Evolutionary conservation across 2,329 filamentous ascomycete species (phyloP).

Genomic region (Canariomyces notabilis): DNA sequence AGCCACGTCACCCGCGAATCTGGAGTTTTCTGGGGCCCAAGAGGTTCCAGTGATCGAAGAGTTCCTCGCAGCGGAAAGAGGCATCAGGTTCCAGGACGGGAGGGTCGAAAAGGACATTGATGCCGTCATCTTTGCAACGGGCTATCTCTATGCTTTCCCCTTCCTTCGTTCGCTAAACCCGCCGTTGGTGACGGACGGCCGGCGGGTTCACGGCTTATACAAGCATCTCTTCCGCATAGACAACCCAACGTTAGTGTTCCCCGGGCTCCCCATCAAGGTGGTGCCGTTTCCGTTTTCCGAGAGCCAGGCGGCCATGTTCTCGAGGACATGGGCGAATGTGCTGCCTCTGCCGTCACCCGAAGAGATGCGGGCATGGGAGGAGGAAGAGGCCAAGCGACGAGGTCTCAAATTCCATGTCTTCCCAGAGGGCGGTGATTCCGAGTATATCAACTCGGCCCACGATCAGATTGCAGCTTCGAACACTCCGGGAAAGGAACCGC

Average conservation of each 20-base stretch:
- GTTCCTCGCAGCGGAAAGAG: constrained; percentile 49
- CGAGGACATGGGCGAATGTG: constrained; percentile 70
- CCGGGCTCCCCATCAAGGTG: constrained; percentile 71
- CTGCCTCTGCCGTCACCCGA: constrained; percentile 56
- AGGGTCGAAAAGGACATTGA: constrained; percentile 64
- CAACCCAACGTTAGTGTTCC: constrained; percentile 73
- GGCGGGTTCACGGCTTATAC: constrained; percentile 66
- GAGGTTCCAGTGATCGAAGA: constrained; percentile 56
- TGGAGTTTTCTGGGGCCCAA: constrained; percentile 42
- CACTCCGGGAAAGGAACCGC: constrained; percentile 60
- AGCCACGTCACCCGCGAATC: constrained; percentile 41
- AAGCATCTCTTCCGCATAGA: constrained; percentile 72
- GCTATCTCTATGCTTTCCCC: constrained; percentile 80
- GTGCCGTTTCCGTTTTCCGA: constrained; percentile 83
- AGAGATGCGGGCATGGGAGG: constrained; percentile 69
- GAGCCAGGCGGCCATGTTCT: constrained; percentile 70
- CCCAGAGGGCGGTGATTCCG: constrained; percentile 54
- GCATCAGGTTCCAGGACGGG: constrained; percentile 61
- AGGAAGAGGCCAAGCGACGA: constrained; percentile 46
- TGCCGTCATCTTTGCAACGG: constrained; percentile 78
- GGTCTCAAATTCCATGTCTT: constrained; percentile 45
- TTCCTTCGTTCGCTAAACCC: constrained; percentile 52
- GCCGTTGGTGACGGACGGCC: constrained; percentile 62
- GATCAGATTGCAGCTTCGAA: constrained; percentile 53
- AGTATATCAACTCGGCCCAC: constrained; percentile 65